Evolutionary conservation across 257 asterid species (phyloP).

Genomic region (Solanum piurae): DNA sequence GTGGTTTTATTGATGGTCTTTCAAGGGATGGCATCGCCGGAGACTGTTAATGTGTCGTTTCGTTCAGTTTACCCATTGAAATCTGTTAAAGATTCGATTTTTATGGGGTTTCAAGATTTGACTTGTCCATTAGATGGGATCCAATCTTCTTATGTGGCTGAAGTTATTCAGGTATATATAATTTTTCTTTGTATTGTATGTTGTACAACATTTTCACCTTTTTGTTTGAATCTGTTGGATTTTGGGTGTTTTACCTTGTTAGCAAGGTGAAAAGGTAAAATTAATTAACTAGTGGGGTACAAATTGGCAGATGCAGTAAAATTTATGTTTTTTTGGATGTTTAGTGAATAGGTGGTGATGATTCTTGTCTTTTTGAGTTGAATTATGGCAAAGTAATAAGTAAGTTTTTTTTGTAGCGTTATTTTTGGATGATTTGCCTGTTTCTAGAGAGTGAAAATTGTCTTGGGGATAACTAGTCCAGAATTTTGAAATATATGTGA

Average conservation of each 20-base stretch:
- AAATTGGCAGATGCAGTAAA: not conserved
- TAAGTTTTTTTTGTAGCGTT: not conserved
- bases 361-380: not conserved
- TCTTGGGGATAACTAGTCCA: not conserved
- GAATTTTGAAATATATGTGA: not conserved
- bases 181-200: not conserved
- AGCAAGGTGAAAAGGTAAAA: not conserved
- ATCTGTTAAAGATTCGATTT: conserved; percentile 50
- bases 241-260: not conserved
- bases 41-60: conserved; percentile 28
- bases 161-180: conserved; percentile 54
- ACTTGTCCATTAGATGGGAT: conserved; percentile 32
- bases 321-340: not conserved
- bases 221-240: not conserved
- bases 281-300: not conserved
- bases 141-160: conserved; percentile 24
- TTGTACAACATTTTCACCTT: not conserved
- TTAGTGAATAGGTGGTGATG: not conserved
- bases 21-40: conserved; percentile 36
- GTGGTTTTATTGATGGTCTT: conserved; percentile 26
- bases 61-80: conserved; percentile 36
- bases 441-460: not conserved
- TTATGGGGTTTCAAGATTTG: conserved; percentile 22
- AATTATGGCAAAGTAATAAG: not conserved
- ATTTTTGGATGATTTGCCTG: not conserved